phyloP scores from a whole-genome alignment of 1,139 yeast genomes.

The Saccharomyces hybrid region DNA sequence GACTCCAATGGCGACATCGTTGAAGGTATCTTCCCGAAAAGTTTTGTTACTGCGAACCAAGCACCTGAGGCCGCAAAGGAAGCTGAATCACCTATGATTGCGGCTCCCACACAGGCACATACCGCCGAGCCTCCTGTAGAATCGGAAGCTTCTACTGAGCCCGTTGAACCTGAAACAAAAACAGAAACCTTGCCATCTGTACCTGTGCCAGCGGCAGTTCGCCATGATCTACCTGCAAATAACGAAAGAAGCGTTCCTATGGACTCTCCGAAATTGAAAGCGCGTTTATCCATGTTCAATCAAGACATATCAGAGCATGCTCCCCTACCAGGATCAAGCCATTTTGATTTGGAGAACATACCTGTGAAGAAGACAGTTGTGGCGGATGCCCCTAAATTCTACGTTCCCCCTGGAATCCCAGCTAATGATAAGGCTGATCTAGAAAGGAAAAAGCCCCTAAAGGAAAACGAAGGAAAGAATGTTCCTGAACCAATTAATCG shows the following conservation, averaged over 20 bases:
- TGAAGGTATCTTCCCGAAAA: constrained; percentile 81
- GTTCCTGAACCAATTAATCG: constrained; percentile 20
- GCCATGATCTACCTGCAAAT: constrained; percentile 4
- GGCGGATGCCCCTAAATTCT: constrained; percentile 15
- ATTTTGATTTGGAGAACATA: not conserved
- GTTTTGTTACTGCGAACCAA: constrained; percentile 51
- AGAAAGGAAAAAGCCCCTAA: not conserved
- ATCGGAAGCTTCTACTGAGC: not conserved
- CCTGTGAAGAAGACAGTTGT: constrained; percentile 12
- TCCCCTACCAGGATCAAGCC: constrained; percentile 10
- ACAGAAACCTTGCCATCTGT: constrained; percentile 2
- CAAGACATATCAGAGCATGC: constrained; percentile 6
- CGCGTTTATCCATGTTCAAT: constrained; percentile 11
- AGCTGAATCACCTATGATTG: not conserved
- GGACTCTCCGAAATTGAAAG: constrained; percentile 13
- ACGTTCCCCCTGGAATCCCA: constrained; percentile 13
- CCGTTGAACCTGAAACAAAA: not conserved
- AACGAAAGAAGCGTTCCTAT: constrained; percentile 4
- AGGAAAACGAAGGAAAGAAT: not conserved
- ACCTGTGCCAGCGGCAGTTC: constrained; percentile 6
- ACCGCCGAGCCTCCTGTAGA: not conserved
- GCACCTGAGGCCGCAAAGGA: constrained; percentile 1
- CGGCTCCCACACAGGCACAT: not conserved
- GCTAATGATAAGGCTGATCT: constrained; percentile 2
- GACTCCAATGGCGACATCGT: constrained; percentile 36